phyloP scores from a whole-genome alignment of 179 eudicot genomes.

The Actinidia arguta region DNA sequence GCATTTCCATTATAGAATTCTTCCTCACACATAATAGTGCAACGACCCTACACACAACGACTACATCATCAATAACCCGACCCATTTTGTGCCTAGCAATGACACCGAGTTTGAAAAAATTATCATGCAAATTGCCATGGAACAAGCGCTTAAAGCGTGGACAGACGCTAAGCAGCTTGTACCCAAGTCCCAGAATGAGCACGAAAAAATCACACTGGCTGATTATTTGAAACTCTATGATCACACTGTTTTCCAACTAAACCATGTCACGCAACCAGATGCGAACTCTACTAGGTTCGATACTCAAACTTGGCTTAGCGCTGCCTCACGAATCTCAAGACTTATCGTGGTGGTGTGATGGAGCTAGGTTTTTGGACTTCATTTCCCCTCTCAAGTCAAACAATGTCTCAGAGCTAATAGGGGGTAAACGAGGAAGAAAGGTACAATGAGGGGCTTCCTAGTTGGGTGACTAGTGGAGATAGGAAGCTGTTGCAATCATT shows the following conservation, averaged over 20 bases:
- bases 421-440: constrained; percentile 7
- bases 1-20: too few relatives aligned
- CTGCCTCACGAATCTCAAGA: constrained; percentile 68
- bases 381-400: constrained; percentile 37
- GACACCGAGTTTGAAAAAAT: constrained; percentile 47
- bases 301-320: constrained; percentile 79
- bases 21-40: too few relatives aligned
- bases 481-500: constrained; percentile 36
- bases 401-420: constrained; percentile 64
- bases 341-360: constrained; percentile 45
- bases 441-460: constrained; percentile 31
- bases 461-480: constrained; percentile 36
- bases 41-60: constrained; percentile 45
- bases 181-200: constrained; percentile 28
- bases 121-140: constrained; percentile 51
- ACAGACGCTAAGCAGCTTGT: constrained; percentile 21
- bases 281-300: constrained; percentile 40
- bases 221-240: constrained; percentile 48
- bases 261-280: constrained; percentile 42
- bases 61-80: constrained; percentile 27
- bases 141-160: constrained; percentile 33
- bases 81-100: constrained; percentile 15
- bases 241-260: constrained; percentile 55
- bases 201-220: constrained; percentile 5
- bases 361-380: constrained; percentile 49